Evolutionary conservation across 2,329 filamentous ascomycete genomes (phyloP).

Genomic region (Plenodomus tracheiphilus): DNA sequence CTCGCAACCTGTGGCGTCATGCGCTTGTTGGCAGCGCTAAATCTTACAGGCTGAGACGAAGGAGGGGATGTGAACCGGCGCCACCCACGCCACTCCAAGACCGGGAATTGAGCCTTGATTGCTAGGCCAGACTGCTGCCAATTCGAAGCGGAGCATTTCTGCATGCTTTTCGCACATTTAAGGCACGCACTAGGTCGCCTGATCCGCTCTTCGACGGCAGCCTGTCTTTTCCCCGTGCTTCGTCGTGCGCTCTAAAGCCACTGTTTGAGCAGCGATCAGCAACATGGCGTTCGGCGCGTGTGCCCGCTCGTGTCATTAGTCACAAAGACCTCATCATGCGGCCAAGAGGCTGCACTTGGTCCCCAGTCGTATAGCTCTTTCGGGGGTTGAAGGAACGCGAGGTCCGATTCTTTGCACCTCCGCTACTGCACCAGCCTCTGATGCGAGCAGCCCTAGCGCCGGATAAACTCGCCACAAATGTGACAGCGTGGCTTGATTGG

Average conservation of each 20-base stretch:
- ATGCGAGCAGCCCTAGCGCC: constrained; percentile 17
- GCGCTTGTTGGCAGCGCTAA: constrained; percentile 22
- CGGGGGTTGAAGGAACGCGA: constrained; percentile 22
- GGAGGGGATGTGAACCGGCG: constrained; percentile 26
- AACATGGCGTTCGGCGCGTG: constrained; percentile 11
- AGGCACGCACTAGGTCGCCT: constrained; percentile 21
- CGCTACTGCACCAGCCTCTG: constrained; percentile 26
- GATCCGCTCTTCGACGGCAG: constrained; percentile 26
- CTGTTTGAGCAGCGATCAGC: constrained; percentile 32
- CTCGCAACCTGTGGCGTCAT: constrained; percentile 36
- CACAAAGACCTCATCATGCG: constrained; percentile 13
- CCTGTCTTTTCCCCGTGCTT: constrained; percentile 21
- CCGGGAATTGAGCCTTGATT: constrained; percentile 19
- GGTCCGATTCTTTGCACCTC: constrained; percentile 19
- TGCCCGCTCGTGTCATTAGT: constrained; percentile 9
- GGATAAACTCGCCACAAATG: constrained; percentile 25
- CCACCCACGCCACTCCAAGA: constrained; percentile 40
- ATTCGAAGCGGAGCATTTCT: constrained; percentile 24
- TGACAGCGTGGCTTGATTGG: constrained; percentile 36
- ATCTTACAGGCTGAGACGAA: constrained; percentile 19
- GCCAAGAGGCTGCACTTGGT: constrained; percentile 16
- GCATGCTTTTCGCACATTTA: constrained; percentile 14
- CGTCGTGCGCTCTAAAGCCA: constrained; percentile 31
- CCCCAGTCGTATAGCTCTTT: constrained; percentile 12
- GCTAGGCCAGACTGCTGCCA: constrained; percentile 19